phyloP scores from a whole-genome alignment of 1,284 basidiomycete genomes.

The Malassezia restricta region DNA sequence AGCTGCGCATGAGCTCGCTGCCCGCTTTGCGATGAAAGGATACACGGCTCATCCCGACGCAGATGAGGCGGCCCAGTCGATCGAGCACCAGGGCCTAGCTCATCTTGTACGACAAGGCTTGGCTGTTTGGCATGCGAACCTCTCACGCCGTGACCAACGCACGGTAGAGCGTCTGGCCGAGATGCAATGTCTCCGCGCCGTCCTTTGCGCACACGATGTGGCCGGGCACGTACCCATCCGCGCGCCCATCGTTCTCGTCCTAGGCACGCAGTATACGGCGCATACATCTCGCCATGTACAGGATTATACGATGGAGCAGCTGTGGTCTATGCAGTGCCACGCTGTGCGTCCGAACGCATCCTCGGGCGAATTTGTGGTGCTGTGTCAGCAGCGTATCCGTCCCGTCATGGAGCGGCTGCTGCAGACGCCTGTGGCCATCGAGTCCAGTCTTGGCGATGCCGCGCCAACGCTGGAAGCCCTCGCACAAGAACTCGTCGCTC shows the following conservation, averaged over 20 bases:
- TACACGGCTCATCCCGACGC: constrained; percentile 54
- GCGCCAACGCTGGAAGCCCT: constrained; percentile 22
- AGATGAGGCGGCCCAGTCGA: constrained; percentile 54
- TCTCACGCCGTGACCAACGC: constrained; percentile 60
- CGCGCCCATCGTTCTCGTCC: constrained; percentile 68
- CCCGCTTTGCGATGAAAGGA: constrained; percentile 70
- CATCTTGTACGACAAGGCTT: constrained; percentile 79
- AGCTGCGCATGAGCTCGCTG: constrained; percentile 73
- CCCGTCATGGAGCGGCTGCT: constrained; percentile 65
- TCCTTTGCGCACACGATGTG: constrained; percentile 69
- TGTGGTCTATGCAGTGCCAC: constrained; percentile 80
- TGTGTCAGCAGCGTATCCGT: constrained; percentile 76
- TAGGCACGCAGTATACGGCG: constrained; percentile 79
- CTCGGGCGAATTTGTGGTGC: constrained; percentile 55
- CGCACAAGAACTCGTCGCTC: constrained; percentile 10
- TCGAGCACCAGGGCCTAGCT: constrained; percentile 59
- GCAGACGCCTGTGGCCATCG: constrained; percentile 72
- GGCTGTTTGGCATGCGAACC: constrained; percentile 69
- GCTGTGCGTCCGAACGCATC: constrained; percentile 56
- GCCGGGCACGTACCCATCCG: constrained; percentile 73
- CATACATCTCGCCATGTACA: constrained; percentile 50
- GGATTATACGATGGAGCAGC: constrained; percentile 68
- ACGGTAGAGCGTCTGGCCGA: constrained; percentile 72
- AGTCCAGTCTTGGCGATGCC: constrained; percentile 61
- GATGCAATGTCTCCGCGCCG: constrained; percentile 65